phyloP scores from a whole-genome alignment of 305 asterid species.

The Fraxinus albicans region DNA sequence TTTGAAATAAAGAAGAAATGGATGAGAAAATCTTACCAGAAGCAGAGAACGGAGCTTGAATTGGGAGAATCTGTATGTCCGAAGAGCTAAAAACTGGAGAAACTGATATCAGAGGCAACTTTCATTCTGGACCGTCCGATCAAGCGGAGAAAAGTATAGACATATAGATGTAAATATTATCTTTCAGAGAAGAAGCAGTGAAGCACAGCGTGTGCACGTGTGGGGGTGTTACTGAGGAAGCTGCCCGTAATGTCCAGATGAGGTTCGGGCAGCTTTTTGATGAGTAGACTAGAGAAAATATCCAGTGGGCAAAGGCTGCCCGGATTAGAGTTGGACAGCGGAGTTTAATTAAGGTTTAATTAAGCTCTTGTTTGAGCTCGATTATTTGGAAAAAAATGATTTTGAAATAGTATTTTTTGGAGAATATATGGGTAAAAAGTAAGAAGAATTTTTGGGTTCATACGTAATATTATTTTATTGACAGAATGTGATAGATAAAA shows the following conservation, averaged over 20 bases:
- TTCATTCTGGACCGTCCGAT: constrained; percentile 44
- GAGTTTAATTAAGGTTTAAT: background rate
- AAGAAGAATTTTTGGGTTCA: too few relatives aligned
- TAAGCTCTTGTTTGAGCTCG: too few relatives aligned
- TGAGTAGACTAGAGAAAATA: constrained; percentile 14
- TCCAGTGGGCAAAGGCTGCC: constrained; percentile 26
- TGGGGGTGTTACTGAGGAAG: constrained; percentile 28
- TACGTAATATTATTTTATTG: too few relatives aligned
- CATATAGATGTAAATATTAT: constrained; percentile 10
- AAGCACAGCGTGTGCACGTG: constrained; percentile 1
- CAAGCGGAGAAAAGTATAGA: constrained; percentile 29
- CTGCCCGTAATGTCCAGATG: constrained; percentile 41
- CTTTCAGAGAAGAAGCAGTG: constrained; percentile 7
- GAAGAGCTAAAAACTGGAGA: constrained; percentile 30
- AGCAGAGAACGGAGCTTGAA: constrained; percentile 33
- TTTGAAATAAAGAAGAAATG: background rate
- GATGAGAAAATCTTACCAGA: constrained; percentile 21
- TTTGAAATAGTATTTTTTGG: too few relatives aligned
- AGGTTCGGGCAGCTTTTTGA: constrained; percentile 35
- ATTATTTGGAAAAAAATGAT: too few relatives aligned
- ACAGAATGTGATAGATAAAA: too few relatives aligned
- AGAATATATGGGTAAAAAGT: too few relatives aligned
- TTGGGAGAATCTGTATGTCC: constrained; percentile 22
- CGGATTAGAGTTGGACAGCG: constrained; percentile 22
- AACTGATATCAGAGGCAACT: constrained; percentile 28